Evolutionary conservation across 352 stramenopile species (phyloP).

Genomic region (Elongisporangium undulatum): DNA sequence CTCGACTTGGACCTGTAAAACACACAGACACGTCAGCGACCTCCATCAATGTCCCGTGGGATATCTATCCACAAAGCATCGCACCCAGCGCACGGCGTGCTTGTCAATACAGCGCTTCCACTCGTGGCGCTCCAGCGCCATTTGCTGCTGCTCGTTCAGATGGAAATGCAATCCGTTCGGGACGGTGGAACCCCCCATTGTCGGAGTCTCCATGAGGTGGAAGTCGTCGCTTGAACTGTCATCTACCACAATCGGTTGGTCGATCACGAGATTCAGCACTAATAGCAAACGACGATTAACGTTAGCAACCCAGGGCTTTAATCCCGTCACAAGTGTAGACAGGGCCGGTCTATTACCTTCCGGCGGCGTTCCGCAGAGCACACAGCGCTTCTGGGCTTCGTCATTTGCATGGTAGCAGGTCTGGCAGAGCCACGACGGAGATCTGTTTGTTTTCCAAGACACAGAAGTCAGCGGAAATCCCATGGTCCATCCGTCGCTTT

Average conservation of each 20-base stretch:
- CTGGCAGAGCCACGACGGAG: constrained; percentile 38
- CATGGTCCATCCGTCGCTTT: not conserved
- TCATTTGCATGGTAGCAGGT: constrained; percentile 62
- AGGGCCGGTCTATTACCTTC: constrained; percentile 20
- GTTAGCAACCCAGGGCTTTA: not conserved
- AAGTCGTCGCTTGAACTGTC: not conserved
- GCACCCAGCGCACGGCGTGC: constrained; percentile 36
- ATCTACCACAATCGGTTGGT: not conserved
- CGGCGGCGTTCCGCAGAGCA: constrained; percentile 41
- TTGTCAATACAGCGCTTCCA: constrained; percentile 63
- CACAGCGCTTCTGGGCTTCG: constrained; percentile 30
- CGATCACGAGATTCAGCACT: not conserved
- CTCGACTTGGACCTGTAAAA: not conserved
- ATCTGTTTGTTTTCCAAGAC: constrained; percentile 13
- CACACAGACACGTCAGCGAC: not conserved
- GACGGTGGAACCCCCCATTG: not conserved
- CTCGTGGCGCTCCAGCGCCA: constrained; percentile 51
- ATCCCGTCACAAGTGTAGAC: not conserved
- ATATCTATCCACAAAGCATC: not conserved
- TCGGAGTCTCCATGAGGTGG: constrained; percentile 19
- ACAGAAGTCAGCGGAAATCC: constrained; percentile 6
- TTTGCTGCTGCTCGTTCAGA: constrained; percentile 46
- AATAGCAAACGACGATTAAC: not conserved
- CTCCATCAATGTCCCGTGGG: not conserved
- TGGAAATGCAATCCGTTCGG: not conserved